Percentiles rank a stretch among this genome's conserved stretches.
These are phyloP conservation scores for Saccharomycopsis synnaedendra DNA, from an alignment of 805 yeast species.

Conservation along the genomic window DNA sequence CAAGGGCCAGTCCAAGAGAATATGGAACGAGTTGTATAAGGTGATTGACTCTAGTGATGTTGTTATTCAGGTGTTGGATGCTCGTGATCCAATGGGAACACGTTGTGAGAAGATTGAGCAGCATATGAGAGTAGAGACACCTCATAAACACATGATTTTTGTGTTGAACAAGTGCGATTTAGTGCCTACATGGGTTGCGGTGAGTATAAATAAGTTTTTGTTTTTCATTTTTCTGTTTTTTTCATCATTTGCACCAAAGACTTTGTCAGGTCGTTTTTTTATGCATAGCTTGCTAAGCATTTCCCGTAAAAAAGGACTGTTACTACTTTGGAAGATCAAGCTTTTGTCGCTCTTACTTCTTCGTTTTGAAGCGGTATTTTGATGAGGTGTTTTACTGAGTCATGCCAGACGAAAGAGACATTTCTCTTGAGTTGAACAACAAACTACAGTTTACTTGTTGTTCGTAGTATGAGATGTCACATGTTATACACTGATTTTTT, in stretches of 20 bases:
- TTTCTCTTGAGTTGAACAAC: conserved; percentile 36
- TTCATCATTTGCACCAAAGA: conserved; percentile 50
- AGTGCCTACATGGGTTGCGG: conserved; percentile 99
- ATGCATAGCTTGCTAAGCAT: conserved; percentile 19
- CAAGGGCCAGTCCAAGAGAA: conserved; percentile 96
- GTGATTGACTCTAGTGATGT: conserved; percentile 97
- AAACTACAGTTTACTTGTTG: background rate
- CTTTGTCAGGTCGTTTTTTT: conserved; percentile 65
- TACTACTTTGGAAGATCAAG: conserved; percentile 93
- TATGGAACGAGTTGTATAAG: conserved; percentile 95
- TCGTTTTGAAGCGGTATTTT: conserved; percentile 25
- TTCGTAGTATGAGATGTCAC: conserved; percentile 17
- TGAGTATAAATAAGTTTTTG: conserved; percentile 41
- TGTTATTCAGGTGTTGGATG: conserved; percentile 91
- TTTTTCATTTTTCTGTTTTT: conserved; percentile 12
- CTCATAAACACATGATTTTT: conserved; percentile 91
- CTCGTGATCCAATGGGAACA: conserved; percentile 95
- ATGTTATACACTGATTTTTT: conserved; percentile 3
- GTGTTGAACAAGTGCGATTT: conserved; percentile 96
- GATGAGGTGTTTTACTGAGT: conserved; percentile 19
- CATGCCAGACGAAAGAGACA: conserved; percentile 30
- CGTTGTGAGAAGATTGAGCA: conserved; percentile 90
- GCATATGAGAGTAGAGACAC: conserved; percentile 84
- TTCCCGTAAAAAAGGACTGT: conserved; percentile 68
- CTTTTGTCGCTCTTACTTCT: conserved; percentile 44